A percentile compares a stretch with the other conserved stretches of the same genome.
phyloP scores from a whole-genome alignment of 2,329 filamentous ascomycete genomes.

The Pestalotiopsis sp. region DNA sequence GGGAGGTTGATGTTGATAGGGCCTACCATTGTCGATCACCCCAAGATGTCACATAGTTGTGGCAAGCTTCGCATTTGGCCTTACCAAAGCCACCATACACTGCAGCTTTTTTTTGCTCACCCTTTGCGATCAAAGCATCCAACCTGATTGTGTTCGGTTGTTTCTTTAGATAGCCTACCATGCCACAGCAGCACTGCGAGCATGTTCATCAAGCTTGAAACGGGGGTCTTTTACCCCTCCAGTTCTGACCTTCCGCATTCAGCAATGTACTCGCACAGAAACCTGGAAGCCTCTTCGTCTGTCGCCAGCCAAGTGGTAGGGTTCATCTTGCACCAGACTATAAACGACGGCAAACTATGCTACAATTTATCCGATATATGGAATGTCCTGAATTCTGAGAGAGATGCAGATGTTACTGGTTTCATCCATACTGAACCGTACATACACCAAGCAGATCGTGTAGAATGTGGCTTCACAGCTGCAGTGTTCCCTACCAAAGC shows the following conservation, averaged over 20 bases:
- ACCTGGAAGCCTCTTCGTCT: not conserved
- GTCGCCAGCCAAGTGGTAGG: not conserved
- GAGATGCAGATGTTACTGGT: not conserved
- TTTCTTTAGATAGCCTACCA: not conserved
- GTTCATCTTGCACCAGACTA: not conserved
- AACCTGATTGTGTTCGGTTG: not conserved
- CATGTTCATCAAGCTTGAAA: not conserved
- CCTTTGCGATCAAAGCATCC: not conserved
- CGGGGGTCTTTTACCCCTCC: not conserved
- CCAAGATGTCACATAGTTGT: not conserved
- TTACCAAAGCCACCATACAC: not conserved
- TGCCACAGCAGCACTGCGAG: not conserved
- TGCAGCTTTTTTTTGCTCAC: not conserved
- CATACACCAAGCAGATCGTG: not conserved
- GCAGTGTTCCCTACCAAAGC: not conserved
- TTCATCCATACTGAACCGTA: not conserved
- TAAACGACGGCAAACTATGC: not conserved
- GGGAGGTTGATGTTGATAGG: too few relatives aligned
- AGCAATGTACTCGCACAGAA: conserved; percentile 2
- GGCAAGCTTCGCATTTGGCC: conserved; percentile 1
- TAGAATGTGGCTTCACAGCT: not conserved
- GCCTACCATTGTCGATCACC: not conserved
- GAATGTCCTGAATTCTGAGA: not conserved
- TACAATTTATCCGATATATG: not conserved
- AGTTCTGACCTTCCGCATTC: conserved; percentile 3